These are phyloP conservation scores for Penicillium crystallinum DNA, from an alignment of 495 filamentous ascomycete genomes.

Conservation along the genomic window DNA sequence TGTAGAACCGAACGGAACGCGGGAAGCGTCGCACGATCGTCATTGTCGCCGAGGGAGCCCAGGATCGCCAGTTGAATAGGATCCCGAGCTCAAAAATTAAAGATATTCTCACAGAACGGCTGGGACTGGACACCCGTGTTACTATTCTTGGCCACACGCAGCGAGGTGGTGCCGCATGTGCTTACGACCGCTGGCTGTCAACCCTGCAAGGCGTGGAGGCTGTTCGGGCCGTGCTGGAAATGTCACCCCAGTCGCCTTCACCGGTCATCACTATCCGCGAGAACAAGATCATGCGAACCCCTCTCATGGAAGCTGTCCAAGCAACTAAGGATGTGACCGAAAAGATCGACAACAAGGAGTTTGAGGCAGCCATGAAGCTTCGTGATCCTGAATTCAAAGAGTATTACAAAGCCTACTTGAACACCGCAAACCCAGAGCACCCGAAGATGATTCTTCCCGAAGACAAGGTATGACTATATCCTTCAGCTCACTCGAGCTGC, in stretches of 20 bases:
- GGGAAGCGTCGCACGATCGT: slow-evolving; percentile 98
- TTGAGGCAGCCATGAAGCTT: slow-evolving; percentile 75
- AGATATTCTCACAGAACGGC: slow-evolving; percentile 73
- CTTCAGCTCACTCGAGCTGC: neutral
- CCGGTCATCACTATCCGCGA: slow-evolving; percentile 93
- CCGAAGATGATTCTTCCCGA: slow-evolving; percentile 58
- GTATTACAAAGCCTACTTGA: slow-evolving; percentile 83
- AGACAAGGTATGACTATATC: slow-evolving; percentile 55
- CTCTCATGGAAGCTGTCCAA: slow-evolving; percentile 81
- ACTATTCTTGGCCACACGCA: slow-evolving; percentile 97
- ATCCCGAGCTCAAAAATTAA: slow-evolving; percentile 78
- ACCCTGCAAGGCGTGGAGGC: slow-evolving; percentile 96
- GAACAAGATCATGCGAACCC: slow-evolving; percentile 92
- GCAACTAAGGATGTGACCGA: slow-evolving; percentile 76
- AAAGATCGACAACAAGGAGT: slow-evolving; percentile 77
- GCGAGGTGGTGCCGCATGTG: slow-evolving; percentile 83
- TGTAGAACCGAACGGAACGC: slow-evolving; percentile 70
- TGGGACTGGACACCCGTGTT: slow-evolving; percentile 84
- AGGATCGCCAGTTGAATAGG: slow-evolving; percentile 78
- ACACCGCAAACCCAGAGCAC: slow-evolving; percentile 72
- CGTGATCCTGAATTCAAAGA: slow-evolving; percentile 93
- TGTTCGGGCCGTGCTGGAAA: slow-evolving; percentile 91
- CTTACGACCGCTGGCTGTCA: slow-evolving; percentile 90
- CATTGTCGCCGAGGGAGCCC: slow-evolving; percentile 93
- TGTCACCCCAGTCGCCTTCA: slow-evolving; percentile 81